Base-by-base conservation (phyloP, 306 rosid species). In the Citrullus mucosospermus region DNA sequence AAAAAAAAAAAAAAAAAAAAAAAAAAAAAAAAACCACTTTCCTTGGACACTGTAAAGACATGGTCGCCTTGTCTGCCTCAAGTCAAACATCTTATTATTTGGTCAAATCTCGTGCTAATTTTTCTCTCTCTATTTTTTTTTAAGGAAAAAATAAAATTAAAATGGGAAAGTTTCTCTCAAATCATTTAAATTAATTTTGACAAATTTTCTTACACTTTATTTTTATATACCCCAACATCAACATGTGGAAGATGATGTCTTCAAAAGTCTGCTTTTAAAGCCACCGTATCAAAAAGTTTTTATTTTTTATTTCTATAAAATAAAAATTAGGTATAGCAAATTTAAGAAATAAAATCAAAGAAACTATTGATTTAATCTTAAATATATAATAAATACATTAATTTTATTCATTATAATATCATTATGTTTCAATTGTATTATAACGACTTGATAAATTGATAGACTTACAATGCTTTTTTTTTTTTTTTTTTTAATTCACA, bases 31-130 rank as follows among this genome's bases (percentile, higher is more conserved):
- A 80, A 50, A 84, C 75, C 0, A 68, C 69, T 92, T 78, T 82
- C 76, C 53, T 85, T 65, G 87, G 84, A 87, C 39, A 82, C 72
- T 82, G 85, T 84, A 80, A 90, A 82, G 77, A 82, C 76, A 62
- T 79, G 84, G 84, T 88, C 88, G 78, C 84, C 84, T 86, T 90
- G 93, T 92, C 92, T 80, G 76, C 86, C 80, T 17, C 73, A 68
- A 81, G 81, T 46, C 59, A 81, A 81, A 84, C 85, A 83, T 72
- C 55, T 81, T 69, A 82, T 77, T 68, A 25, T 48, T 78, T 84
- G 81, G 87, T 89, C 93, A 89, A 84, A 85, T 82, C 88, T 86
- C 86, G 82, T 81, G 83, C 85, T 80, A 61, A 62, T 78, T 76
- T 63, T 20, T 65, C 48, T 36, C 28, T 60, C 41, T 69, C 55